Conservation (phyloP, 2,329 filamentous ascomycete species). For the Juglanconis juglandina region DNA sequence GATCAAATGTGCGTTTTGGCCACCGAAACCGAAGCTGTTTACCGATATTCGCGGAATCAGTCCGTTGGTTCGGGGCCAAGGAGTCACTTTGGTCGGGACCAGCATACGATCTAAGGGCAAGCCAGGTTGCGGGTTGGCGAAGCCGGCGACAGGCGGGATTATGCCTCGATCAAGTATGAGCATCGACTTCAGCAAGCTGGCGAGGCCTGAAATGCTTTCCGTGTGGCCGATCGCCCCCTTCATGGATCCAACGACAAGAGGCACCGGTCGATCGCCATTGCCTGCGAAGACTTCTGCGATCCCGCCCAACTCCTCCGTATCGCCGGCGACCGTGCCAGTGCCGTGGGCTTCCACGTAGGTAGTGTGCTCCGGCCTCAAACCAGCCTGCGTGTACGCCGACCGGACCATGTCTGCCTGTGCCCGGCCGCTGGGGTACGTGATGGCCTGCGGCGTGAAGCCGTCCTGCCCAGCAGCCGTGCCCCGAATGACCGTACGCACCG, state of each 20-base stretch:
- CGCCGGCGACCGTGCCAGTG: not conserved
- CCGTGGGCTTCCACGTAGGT: conserved; percentile 7
- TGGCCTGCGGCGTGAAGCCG: conserved; percentile 28
- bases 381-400: conserved; percentile 27
- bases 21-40: conserved; percentile 3
- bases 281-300: conserved; percentile 5
- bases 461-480: conserved; percentile 28
- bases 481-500: conserved; percentile 19
- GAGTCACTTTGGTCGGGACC: not conserved
- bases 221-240: conserved; percentile 27
- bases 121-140: conserved; percentile 12
- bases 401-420: conserved; percentile 33
- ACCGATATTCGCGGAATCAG: not conserved
- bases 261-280: not conserved
- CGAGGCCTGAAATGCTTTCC: conserved; percentile 2
- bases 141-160: conserved; percentile 25
- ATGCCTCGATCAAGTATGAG: not conserved
- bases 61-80: not conserved
- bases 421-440: conserved; percentile 35
- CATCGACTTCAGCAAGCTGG: conserved; percentile 1
- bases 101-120: not conserved
- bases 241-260: conserved; percentile 28
- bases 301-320: not conserved
- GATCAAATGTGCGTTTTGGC: not conserved
- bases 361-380: conserved; percentile 18